Percentiles rank a stretch among this genome's conserved stretches.
phyloP scores from a whole-genome alignment of 192 early-diverging fungal genomes.

The Coemansia sp. region DNA sequence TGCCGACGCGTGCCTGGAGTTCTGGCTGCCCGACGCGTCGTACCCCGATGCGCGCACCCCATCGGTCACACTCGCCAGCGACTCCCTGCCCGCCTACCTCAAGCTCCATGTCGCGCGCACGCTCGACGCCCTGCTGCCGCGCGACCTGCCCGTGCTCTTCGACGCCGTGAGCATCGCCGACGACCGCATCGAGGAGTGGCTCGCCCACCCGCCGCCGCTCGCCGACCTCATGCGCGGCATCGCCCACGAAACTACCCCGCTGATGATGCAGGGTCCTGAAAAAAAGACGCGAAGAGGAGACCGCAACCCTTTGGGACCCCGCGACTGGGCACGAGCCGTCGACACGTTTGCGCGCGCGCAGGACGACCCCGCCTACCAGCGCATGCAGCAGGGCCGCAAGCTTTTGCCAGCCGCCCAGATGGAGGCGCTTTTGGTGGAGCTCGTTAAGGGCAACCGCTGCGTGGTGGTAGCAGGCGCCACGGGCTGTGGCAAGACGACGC shows the following conservation, averaged over 20 bases:
- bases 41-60: conserved; percentile 72
- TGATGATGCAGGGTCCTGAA: too few relatives aligned
- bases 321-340: conserved; percentile 12
- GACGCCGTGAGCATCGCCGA: conserved; percentile 62
- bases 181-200: conserved; percentile 42
- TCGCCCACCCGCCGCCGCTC: conserved; percentile 29
- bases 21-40: conserved; percentile 59
- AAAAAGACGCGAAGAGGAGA: too few relatives aligned
- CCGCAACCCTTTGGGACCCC: background rate
- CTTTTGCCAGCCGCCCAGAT: conserved; percentile 20
- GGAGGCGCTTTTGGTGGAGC: background rate
- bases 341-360: conserved; percentile 14
- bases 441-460: conserved; percentile 11
- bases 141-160: conserved; percentile 54
- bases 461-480: conserved; percentile 49
- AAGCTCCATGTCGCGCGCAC: conserved; percentile 58
- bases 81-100: conserved; percentile 70
- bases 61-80: conserved; percentile 61
- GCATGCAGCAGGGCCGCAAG: conserved; percentile 26
- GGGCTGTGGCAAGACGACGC: conserved; percentile 62
- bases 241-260: conserved; percentile 3
- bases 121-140: conserved; percentile 25
- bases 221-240: conserved; percentile 37
- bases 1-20: conserved; percentile 54
- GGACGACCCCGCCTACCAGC: conserved; percentile 6